A percentile compares a stretch with the other conserved stretches of the same genome.
phyloP scores from a whole-genome alignment of 768 basidiomycete species.

The Kwoniella pini region DNA sequence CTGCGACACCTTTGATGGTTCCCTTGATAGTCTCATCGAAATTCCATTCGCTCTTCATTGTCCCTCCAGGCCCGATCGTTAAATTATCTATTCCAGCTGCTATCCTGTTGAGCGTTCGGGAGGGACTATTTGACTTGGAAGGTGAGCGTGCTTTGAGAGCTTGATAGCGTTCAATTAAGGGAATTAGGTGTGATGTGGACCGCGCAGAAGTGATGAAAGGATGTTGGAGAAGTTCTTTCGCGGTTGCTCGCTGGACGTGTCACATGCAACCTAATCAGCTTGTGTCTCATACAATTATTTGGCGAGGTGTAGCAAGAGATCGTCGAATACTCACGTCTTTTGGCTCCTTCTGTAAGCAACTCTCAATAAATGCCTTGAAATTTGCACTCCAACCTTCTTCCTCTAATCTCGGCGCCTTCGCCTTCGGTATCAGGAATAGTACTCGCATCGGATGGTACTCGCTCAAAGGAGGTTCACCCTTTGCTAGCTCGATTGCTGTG shows the following conservation, averaged over 20 bases:
- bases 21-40: conserved; percentile 62
- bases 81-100: conserved; percentile 27
- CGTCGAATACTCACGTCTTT: conserved; percentile 60
- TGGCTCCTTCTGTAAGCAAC: conserved; percentile 92
- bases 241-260: conserved; percentile 72
- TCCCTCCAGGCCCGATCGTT: conserved; percentile 50
- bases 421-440: conserved; percentile 95
- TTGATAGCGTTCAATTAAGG: conserved; percentile 84
- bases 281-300: too few relatives aligned
- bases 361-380: conserved; percentile 90
- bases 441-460: conserved; percentile 99
- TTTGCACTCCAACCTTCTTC: conserved; percentile 71
- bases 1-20: conserved; percentile 44
- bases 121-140: conserved; percentile 56
- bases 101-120: conserved; percentile 54
- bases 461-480: conserved; percentile 91
- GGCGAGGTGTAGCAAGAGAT: too few relatives aligned
- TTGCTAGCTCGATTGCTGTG: conserved; percentile 97
- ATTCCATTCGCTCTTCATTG: conserved; percentile 90
- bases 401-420: conserved; percentile 86
- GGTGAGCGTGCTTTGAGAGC: conserved; percentile 70
- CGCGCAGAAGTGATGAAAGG: conserved; percentile 83
- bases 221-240: conserved; percentile 89
- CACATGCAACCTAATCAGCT: too few relatives aligned
- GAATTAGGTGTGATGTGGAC: conserved; percentile 78